Percentiles rank a stretch among this genome's conserved stretches.
Conservation (phyloP, 2,329 filamentous ascomycete species). For the Fusarium buharicum region DNA sequence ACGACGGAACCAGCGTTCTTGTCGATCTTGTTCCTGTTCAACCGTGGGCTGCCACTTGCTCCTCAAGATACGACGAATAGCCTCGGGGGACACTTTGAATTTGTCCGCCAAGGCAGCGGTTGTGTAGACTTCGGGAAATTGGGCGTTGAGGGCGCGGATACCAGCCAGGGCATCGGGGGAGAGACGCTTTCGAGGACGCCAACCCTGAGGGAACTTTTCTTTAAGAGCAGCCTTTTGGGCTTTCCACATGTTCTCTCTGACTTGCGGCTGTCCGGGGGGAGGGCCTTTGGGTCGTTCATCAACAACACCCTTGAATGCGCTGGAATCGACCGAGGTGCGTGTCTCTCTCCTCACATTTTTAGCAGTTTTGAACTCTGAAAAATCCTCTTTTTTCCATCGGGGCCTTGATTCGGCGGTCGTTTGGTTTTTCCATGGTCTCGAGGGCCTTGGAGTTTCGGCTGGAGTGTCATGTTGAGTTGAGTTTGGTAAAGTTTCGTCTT, state of each 20-base stretch:
- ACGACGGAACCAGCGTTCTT: slow-evolving; percentile 69
- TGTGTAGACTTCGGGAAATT: slow-evolving; percentile 81
- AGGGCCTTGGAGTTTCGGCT: slow-evolving; percentile 3
- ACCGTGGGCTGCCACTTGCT: slow-evolving; percentile 76
- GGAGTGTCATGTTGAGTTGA: neutral
- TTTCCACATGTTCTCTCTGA: slow-evolving; percentile 70
- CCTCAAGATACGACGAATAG: slow-evolving; percentile 85
- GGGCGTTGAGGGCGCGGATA: slow-evolving; percentile 82
- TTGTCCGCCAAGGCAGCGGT: slow-evolving; percentile 77
- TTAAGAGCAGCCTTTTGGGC: slow-evolving; percentile 78
- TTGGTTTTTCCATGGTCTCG: slow-evolving; percentile 19
- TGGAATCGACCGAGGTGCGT: neutral
- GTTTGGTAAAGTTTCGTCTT: neutral
- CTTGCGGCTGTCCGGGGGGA: slow-evolving; percentile 21
- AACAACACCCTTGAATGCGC: neutral
- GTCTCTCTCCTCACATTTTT: slow-evolving; percentile 5
- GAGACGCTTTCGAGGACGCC: slow-evolving; percentile 84
- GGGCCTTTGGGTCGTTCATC: slow-evolving; percentile 28
- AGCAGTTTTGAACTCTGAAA: neutral
- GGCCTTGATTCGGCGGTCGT: neutral
- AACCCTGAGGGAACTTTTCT: slow-evolving; percentile 82
- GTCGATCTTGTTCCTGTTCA: slow-evolving; percentile 67
- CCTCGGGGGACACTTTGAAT: slow-evolving; percentile 89
- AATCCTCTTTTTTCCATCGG: neutral
- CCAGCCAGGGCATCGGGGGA: slow-evolving; percentile 94